Percentiles rank a stretch among this genome's conserved stretches.
Conservation (phyloP, 2,329 filamentous ascomycete species). For the Colletotrichum sp. region DNA sequence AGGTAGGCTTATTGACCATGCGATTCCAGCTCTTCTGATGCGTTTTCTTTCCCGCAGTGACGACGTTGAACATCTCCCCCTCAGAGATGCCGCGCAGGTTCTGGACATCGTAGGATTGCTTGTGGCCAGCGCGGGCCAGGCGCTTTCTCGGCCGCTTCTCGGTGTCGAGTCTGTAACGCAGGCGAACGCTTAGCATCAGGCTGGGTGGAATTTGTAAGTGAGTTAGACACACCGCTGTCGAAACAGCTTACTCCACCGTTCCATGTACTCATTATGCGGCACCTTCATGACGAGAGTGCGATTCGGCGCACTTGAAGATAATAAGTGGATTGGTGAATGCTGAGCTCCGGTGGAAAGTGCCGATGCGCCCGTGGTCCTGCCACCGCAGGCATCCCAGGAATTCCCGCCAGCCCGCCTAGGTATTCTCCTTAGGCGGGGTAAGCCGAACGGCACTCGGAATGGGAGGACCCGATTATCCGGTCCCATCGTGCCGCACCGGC, state of each 20-base stretch:
- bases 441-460: neutral
- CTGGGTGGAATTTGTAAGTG: neutral
- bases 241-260: neutral
- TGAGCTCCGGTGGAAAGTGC: too few relatives aligned
- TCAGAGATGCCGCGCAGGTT: neutral
- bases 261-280: neutral
- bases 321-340: too few relatives aligned
- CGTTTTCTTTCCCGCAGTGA: neutral
- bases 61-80: neutral
- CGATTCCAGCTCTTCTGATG: neutral
- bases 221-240: accelerated
- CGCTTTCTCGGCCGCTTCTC: neutral
- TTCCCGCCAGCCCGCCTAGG: too few relatives aligned
- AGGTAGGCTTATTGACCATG: neutral
- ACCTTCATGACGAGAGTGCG: accelerated
- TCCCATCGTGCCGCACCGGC: neutral
- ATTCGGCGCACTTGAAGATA: neutral
- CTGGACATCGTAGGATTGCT: neutral
- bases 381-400: too few relatives aligned
- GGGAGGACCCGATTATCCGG: neutral
- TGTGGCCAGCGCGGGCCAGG: neutral
- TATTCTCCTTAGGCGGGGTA: neutral
- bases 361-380: too few relatives aligned
- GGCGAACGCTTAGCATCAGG: accelerated
- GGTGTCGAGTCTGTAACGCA: accelerated